Evolutionary conservation across 108 stramenopile genomes (phyloP).

Genomic region (Cyclotella kingstonii): DNA sequence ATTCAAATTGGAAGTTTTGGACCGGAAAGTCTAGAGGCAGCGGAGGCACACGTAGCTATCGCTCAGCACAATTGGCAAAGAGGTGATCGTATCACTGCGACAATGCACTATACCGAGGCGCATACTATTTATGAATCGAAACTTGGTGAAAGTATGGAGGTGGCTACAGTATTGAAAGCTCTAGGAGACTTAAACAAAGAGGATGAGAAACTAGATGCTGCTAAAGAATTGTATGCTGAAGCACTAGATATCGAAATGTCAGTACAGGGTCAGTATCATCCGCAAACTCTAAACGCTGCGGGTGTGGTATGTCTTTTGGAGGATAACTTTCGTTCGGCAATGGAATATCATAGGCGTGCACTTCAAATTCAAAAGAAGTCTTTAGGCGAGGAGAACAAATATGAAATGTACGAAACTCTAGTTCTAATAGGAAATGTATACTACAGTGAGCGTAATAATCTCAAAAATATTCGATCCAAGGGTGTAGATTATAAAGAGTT

Average conservation of each 20-base stretch:
- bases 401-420: constrained; percentile 63
- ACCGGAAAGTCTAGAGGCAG: constrained; percentile 22
- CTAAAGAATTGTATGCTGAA: constrained; percentile 55
- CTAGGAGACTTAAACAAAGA: constrained; percentile 36
- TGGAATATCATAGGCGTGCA: constrained; percentile 70
- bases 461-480: constrained; percentile 52
- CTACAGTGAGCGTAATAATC: constrained; percentile 70
- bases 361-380: constrained; percentile 64
- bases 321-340: constrained; percentile 59
- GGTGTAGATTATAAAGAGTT: constrained; percentile 68
- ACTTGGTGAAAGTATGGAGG: constrained; percentile 17
- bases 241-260: constrained; percentile 45
- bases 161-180: constrained; percentile 29
- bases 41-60: constrained; percentile 13
- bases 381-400: constrained; percentile 53
- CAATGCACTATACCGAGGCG: constrained; percentile 28
- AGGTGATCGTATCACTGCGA: constrained; percentile 22
- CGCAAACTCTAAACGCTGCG: constrained; percentile 60
- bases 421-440: constrained; percentile 76
- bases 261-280: constrained; percentile 54
- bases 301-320: constrained; percentile 50
- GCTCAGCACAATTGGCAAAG: constrained; percentile 27
- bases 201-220: constrained; percentile 46
- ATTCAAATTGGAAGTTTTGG: constrained; percentile 5
- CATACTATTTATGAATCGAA: constrained; percentile 21